Conservation (phyloP, 345 rosid genomes). For the Eucalyptus cloeziana region DNA sequence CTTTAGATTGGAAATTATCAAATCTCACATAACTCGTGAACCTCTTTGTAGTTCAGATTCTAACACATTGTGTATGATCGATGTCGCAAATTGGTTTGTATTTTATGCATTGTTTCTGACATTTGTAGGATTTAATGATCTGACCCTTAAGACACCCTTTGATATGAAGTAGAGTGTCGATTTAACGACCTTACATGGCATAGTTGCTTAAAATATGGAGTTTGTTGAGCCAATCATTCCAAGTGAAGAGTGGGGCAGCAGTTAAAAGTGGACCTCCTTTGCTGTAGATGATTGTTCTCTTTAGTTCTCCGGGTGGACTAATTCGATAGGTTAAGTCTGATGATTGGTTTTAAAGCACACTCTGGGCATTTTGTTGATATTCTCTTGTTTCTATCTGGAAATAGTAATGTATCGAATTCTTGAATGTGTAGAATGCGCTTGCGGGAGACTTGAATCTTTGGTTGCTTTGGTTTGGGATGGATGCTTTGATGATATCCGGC, state of each 20-base stretch:
- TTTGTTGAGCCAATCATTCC: neutral
- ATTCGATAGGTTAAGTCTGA: neutral
- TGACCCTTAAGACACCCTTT: neutral
- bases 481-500: neutral
- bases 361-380: neutral
- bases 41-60: neutral
- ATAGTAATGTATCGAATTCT: neutral
- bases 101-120: neutral
- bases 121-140: neutral
- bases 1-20: neutral
- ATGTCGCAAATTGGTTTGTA: neutral
- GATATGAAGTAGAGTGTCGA: neutral
- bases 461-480: neutral
- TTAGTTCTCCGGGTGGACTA: neutral
- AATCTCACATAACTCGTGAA: neutral
- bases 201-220: neutral
- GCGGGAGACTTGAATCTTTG: no score
- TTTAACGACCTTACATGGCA: neutral
- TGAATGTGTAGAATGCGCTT: neutral
- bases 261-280: neutral
- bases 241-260: neutral
- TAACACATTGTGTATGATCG: neutral
- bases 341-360: neutral
- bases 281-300: neutral
- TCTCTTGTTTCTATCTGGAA: neutral